A percentile compares a stretch with the other conserved stretches of the same genome.
phyloP scores from a whole-genome alignment of 2,329 filamentous ascomycete genomes.

The Hypoxylon sp. region DNA sequence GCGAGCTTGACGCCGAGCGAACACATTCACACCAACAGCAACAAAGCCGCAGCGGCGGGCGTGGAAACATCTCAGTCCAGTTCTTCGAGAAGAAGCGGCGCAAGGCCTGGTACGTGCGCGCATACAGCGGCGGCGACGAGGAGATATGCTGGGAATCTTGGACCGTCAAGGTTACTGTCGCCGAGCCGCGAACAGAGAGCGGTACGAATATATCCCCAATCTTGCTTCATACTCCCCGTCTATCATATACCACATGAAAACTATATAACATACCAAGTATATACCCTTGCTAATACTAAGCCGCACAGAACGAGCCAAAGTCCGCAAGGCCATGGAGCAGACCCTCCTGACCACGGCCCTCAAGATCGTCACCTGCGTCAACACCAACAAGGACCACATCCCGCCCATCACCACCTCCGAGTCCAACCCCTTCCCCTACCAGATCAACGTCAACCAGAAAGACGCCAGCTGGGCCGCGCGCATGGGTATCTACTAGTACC shows the following conservation, averaged over 20 bases:
- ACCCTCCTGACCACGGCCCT: constrained; percentile 86
- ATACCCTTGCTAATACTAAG: neutral
- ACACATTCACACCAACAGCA: constrained; percentile 29
- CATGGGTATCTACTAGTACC: constrained; percentile 73
- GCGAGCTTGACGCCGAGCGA: constrained; percentile 74
- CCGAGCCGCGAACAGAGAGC: constrained; percentile 86
- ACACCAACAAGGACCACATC: constrained; percentile 92
- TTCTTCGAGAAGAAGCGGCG: constrained; percentile 93
- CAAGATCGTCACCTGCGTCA: constrained; percentile 89
- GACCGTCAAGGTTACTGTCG: constrained; percentile 92
- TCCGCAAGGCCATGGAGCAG: constrained; percentile 89
- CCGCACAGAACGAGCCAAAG: constrained; percentile 80
- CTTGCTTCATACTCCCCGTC: neutral
- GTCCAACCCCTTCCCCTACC: constrained; percentile 93
- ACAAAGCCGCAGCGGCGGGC: constrained; percentile 61
- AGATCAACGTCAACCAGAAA: constrained; percentile 88
- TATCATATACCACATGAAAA: too few relatives aligned
- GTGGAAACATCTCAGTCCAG: constrained; percentile 84
- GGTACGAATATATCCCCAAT: constrained; percentile 62
- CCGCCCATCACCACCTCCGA: constrained; percentile 94
- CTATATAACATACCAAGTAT: too few relatives aligned
- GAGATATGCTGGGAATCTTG: constrained; percentile 98
- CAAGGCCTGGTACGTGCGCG: constrained; percentile 78
- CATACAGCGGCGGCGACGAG: constrained; percentile 70
- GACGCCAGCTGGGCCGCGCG: constrained; percentile 80